These are phyloP conservation scores for Chaetomium fimeti DNA, from an alignment of 495 filamentous ascomycete species.

Conservation along the genomic window DNA sequence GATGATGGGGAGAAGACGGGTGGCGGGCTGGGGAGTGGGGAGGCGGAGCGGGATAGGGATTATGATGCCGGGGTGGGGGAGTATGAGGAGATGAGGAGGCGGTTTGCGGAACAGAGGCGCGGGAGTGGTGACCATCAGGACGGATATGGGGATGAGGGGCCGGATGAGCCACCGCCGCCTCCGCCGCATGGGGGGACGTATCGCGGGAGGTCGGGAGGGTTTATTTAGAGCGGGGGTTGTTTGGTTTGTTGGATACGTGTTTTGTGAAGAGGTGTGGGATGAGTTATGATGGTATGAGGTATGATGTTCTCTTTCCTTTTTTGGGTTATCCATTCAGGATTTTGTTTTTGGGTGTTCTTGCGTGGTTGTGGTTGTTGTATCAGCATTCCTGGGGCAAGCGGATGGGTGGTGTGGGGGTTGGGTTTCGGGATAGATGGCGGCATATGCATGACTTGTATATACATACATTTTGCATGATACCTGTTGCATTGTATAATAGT, in stretches of 20 bases:
- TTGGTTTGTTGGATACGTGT: not conserved
- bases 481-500: not conserved
- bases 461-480: not conserved
- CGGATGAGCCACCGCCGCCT: not conserved
- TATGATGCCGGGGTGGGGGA: conserved; percentile 7
- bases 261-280: not conserved
- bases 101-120: conserved; percentile 14
- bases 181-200: conserved; percentile 4
- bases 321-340: not conserved
- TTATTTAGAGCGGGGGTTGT: not conserved
- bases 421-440: not conserved
- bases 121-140: not conserved
- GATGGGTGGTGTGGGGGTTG: not conserved
- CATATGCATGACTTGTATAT: not conserved
- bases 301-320: too few relatives aligned
- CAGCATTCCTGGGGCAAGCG: not conserved
- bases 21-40: not conserved
- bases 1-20: not conserved
- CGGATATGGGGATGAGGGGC: not conserved
- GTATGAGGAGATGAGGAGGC: conserved; percentile 14
- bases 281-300: conserved; percentile 9
- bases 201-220: not conserved
- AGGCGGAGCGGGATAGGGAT: conserved; percentile 1
- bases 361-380: not conserved
- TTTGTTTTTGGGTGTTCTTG: not conserved